Percentiles rank a stretch among this genome's conserved stretches.
Evolutionary conservation across 345 rosid genomes (phyloP).

Genomic region (Linum lewisii): DNA sequence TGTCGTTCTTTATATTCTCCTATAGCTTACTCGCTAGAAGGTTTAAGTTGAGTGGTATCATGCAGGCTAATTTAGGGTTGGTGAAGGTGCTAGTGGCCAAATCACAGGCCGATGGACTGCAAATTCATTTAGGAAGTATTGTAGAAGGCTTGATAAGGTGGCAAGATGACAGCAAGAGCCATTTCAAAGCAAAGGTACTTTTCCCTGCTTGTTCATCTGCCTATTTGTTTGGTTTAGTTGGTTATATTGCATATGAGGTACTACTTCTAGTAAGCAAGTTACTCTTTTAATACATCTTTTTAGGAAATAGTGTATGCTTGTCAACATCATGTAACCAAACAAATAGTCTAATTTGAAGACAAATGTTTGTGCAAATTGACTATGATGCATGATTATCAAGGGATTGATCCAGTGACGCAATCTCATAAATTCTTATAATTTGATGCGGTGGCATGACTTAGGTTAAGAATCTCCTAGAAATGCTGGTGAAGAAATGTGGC

Average conservation of each 20-base stretch:
- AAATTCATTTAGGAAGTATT: slow-evolving; percentile 54
- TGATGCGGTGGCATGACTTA: slow-evolving; percentile 10
- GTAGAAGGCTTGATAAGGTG: slow-evolving; percentile 83
- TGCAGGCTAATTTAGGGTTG: slow-evolving; percentile 93
- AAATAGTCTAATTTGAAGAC: not conserved
- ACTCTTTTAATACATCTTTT: not conserved
- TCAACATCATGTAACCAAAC: not conserved
- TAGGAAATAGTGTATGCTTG: not conserved
- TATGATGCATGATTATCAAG: not conserved
- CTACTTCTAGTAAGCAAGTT: not conserved
- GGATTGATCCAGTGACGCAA: not conserved
- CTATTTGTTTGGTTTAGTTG: not conserved
- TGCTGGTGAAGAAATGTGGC: slow-evolving; percentile 94
- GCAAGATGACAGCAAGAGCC: slow-evolving; percentile 75
- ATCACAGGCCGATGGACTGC: slow-evolving; percentile 74
- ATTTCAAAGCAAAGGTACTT: slow-evolving; percentile 83
- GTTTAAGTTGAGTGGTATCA: not conserved
- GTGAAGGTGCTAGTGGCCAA: slow-evolving; percentile 87
- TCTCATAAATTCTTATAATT: not conserved
- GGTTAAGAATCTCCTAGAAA: slow-evolving; percentile 90
- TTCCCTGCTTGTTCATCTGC: not conserved
- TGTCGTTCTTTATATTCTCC: slow-evolving; percentile 4
- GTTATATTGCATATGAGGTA: not conserved
- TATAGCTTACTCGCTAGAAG: not conserved
- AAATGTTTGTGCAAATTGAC: not conserved